These are phyloP conservation scores for Starmerella stellata DNA, from an alignment of 805 yeast species.

Conservation along the genomic window DNA sequence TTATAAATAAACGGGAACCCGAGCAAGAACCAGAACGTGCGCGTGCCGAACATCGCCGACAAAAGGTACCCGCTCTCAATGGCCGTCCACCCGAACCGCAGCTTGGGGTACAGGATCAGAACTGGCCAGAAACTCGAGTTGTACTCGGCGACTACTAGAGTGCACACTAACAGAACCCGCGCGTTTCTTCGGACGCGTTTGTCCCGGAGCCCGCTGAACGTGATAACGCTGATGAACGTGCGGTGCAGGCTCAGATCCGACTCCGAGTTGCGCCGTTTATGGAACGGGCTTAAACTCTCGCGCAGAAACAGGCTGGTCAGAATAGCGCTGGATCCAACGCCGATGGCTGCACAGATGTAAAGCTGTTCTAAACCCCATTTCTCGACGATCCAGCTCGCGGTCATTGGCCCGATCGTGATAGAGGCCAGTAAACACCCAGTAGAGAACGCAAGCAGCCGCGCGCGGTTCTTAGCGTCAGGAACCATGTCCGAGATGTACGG, in stretches of 20 bases:
- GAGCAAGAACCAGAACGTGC: slow-evolving; percentile 18
- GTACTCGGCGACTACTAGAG: slow-evolving; percentile 14
- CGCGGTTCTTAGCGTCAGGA: slow-evolving; percentile 12
- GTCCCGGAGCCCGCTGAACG: slow-evolving; percentile 11
- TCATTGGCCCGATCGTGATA: slow-evolving; percentile 15
- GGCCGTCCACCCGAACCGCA: slow-evolving; percentile 21
- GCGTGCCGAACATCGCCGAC: slow-evolving; percentile 17
- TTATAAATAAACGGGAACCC: slow-evolving; percentile 18
- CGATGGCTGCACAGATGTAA: slow-evolving; percentile 5
- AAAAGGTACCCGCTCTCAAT: slow-evolving; percentile 21
- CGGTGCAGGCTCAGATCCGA: slow-evolving; percentile 4
- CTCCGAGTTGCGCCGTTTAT: slow-evolving; percentile 11
- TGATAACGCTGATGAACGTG: slow-evolving; percentile 7
- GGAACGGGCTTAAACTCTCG: slow-evolving; percentile 15
- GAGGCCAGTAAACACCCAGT: slow-evolving; percentile 16
- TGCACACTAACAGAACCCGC: slow-evolving; percentile 11
- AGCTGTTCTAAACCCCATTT: slow-evolving; percentile 10
- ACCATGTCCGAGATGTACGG: slow-evolving; percentile 17
- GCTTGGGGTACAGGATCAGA: slow-evolving; percentile 19
- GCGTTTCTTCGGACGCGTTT: slow-evolving; percentile 14
- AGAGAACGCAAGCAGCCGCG: slow-evolving; percentile 12
- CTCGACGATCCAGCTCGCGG: slow-evolving; percentile 13
- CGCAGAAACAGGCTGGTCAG: slow-evolving; percentile 7
- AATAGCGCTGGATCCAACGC: slow-evolving; percentile 4
- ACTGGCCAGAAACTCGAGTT: slow-evolving; percentile 10